Evolutionary conservation across 805 yeast species (phyloP), one percentile per base, ranked within the genome.

Genomic region (Yamadazyma sp.): DNA sequence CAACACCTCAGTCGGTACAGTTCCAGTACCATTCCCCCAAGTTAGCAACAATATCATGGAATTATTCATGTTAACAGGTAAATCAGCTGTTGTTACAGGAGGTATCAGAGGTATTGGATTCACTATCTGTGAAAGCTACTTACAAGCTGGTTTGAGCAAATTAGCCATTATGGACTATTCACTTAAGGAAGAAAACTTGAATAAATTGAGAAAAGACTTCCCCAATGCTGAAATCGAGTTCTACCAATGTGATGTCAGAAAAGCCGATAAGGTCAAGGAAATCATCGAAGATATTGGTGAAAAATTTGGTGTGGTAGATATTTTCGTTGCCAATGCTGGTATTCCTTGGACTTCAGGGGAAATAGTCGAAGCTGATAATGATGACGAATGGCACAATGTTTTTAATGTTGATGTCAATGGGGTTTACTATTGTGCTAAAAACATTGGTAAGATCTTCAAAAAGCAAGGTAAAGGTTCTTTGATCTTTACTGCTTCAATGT

Each of bases 401-500:
- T 72, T 86, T 53, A 75, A 78, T 53, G 76, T 84, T 36, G 93
- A 88, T 55, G 66, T 88, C 42, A 80, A 84, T 54, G 87, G 93
- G 8, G 84, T 82, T 29, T 86, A 80, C 65, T 82, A 82, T 61
- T 76, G 89, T 53, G 82, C 95, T 42, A 82, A 82, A 64, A 65
- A 73, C 34, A 75, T 80, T 25, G 96, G 96, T 33, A 66, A 65
- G 45, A 69, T 80, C 38, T 88, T 88, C 72, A 76, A 76, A 57
- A 64, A 73, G 50, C 87, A 84, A 53, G 83, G 85, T 12, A 62
- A 60, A 40, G 96, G 96, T 21, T 82, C 94, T 1, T 69, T 88
- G 48, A 78, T 87, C 48, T 72, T 84, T 60, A 87, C 96, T 4
- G 88, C 94, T 4, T 85, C 95, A 25, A 87, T 87, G 85, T 82